Evolutionary conservation across 2,329 filamentous ascomycete species (phyloP).

Genomic region (Colletotrichum sp.): DNA sequence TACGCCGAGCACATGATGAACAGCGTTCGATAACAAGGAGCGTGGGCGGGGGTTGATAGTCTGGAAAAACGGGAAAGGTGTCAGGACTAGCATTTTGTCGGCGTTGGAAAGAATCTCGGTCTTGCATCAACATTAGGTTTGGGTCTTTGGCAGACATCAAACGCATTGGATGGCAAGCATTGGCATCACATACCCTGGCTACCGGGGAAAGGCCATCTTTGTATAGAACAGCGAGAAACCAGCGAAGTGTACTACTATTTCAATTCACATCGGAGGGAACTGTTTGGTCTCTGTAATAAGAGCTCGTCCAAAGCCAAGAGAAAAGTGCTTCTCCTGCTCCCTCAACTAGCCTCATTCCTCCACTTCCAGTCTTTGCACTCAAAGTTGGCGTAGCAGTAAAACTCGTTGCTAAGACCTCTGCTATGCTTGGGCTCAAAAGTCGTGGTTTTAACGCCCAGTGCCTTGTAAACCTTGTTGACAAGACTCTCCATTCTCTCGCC

Average conservation of each 20-base stretch:
- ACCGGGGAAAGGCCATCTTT: not conserved
- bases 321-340: not conserved
- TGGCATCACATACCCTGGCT: not conserved
- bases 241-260: not conserved
- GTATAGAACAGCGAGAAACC: constrained; percentile 10
- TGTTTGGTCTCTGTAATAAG: not conserved
- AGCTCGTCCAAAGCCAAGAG: not conserved
- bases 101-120: constrained; percentile 18
- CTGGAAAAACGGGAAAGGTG: not conserved
- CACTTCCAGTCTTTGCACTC: constrained; percentile 62
- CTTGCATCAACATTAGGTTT: not conserved
- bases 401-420: constrained; percentile 81
- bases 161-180: constrained; percentile 2
- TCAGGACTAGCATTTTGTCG: constrained; percentile 5
- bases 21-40: not conserved
- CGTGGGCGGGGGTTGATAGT: not conserved
- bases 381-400: constrained; percentile 81
- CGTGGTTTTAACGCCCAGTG: constrained; percentile 67
- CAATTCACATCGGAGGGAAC: not conserved
- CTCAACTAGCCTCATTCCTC: constrained; percentile 24
- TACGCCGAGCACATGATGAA: not conserved
- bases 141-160: not conserved
- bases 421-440: constrained; percentile 72
- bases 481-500: constrained; percentile 77
- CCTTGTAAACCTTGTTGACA: constrained; percentile 70